Conservation (phyloP, 208 protist genomes). For the Lotmaria passim region DNA sequence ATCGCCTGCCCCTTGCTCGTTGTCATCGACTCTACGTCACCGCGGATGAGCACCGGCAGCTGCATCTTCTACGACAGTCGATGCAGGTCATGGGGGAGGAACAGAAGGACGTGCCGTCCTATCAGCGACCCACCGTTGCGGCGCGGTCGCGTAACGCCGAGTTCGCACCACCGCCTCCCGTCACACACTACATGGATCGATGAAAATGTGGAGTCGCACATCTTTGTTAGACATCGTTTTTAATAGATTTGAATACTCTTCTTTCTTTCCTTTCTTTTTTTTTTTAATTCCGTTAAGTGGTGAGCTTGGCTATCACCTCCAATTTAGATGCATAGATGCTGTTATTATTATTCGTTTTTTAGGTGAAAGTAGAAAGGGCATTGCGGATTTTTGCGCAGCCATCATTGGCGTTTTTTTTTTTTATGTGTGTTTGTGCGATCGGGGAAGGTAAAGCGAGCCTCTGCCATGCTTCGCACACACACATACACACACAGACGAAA, state of each 20-base stretch:
- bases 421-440: background rate
- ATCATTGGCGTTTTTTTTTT: background rate
- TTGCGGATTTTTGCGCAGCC: too few species aligned
- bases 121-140: conserved; percentile 31
- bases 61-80: conserved; percentile 58
- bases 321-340: too few species aligned
- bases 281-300: too few species aligned
- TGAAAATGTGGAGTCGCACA: background rate
- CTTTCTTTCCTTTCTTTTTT: too few species aligned
- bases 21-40: conserved; percentile 80
- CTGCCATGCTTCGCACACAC: background rate
- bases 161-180: conserved; percentile 14
- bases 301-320: too few species aligned
- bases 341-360: background rate
- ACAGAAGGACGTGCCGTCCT: conserved; percentile 15
- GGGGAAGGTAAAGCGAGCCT: too few species aligned
- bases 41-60: conserved; percentile 59
- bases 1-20: conserved; percentile 39
- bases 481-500: background rate
- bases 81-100: conserved; percentile 28
- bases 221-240: too few species aligned
- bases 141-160: conserved; percentile 32
- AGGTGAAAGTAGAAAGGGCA: too few species aligned
- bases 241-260: too few species aligned
- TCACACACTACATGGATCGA: conserved; percentile 20